These are phyloP conservation scores for Kodamaea sp. DNA, from an alignment of 1,139 yeast species.

Conservation along the genomic window DNA sequence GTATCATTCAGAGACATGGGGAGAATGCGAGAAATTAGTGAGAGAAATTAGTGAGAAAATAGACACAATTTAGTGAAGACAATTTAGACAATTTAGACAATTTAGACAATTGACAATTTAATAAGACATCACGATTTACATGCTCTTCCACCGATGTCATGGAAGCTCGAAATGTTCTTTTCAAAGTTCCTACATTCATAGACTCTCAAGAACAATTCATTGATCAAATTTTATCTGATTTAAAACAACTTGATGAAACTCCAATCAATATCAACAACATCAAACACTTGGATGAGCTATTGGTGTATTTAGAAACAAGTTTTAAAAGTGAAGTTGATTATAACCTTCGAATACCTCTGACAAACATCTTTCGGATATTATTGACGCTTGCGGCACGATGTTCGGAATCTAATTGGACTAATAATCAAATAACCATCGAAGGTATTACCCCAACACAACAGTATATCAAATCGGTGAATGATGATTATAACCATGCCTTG, in stretches of 20 bases:
- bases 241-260: constrained; percentile 13
- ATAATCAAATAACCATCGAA: constrained; percentile 14
- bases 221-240: constrained; percentile 26
- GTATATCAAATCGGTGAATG: constrained; percentile 18
- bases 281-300: constrained; percentile 29
- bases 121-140: neutral
- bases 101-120: too few species aligned
- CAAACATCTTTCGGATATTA: constrained; percentile 25
- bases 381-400: constrained; percentile 31
- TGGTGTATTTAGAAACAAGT: constrained; percentile 24
- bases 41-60: neutral
- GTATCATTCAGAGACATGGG: neutral
- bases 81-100: too few species aligned
- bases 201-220: constrained; percentile 19
- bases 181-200: constrained; percentile 7
- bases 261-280: constrained; percentile 25
- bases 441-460: constrained; percentile 20
- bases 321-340: constrained; percentile 7
- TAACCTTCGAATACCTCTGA: constrained; percentile 20
- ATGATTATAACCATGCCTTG: constrained; percentile 19
- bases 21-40: neutral
- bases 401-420: constrained; percentile 26
- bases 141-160: neutral
- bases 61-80: too few species aligned
- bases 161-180: constrained; percentile 3